A percentile compares a stretch with the other conserved stretches of the same genome.
Evolutionary conservation across 2,329 filamentous ascomycete species (phyloP).

Genomic region (Trichoderma breve): DNA sequence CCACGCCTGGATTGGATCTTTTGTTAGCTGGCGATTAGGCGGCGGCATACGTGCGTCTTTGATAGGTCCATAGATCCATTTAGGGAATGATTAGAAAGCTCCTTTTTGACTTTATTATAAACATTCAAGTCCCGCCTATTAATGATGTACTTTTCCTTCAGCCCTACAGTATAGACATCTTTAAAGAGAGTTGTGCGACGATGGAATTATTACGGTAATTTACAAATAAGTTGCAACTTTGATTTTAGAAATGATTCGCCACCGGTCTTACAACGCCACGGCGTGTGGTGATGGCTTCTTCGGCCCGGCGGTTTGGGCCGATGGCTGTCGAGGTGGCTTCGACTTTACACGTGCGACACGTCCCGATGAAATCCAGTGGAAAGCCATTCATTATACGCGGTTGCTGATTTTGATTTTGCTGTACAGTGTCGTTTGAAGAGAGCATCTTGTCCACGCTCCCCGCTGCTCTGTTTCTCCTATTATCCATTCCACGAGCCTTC

Average conservation of each 20-base stretch:
- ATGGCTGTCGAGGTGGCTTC: slow-evolving; percentile 34
- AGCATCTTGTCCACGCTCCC: slow-evolving; percentile 29
- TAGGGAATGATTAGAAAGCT: not conserved
- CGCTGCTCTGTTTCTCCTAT: slow-evolving; percentile 28
- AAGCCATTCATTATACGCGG: no score
- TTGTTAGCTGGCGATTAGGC: slow-evolving; percentile 3
- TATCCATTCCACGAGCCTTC: slow-evolving; percentile 25
- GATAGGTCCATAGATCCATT: not conserved
- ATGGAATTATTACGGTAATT: not conserved
- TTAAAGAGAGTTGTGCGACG: not conserved
- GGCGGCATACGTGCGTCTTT: not conserved
- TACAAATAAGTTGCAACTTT: not conserved
- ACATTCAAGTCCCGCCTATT: not conserved
- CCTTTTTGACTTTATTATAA: not conserved
- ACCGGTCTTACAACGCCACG: slow-evolving; percentile 17
- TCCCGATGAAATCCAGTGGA: rapidly evolving
- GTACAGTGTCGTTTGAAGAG: slow-evolving; percentile 32
- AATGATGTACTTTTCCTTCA: not conserved
- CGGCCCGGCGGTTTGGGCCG: slow-evolving; percentile 30
- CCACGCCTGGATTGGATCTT: not conserved
- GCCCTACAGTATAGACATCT: not conserved
- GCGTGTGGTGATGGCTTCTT: slow-evolving; percentile 32
- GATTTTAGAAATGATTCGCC: slow-evolving; percentile 1
- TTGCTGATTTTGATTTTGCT: slow-evolving; percentile 15
- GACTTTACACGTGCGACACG: slow-evolving; percentile 31